Evolutionary conservation across 805 yeast genomes (phyloP).

Genomic region (Saturnispora halmiae): DNA sequence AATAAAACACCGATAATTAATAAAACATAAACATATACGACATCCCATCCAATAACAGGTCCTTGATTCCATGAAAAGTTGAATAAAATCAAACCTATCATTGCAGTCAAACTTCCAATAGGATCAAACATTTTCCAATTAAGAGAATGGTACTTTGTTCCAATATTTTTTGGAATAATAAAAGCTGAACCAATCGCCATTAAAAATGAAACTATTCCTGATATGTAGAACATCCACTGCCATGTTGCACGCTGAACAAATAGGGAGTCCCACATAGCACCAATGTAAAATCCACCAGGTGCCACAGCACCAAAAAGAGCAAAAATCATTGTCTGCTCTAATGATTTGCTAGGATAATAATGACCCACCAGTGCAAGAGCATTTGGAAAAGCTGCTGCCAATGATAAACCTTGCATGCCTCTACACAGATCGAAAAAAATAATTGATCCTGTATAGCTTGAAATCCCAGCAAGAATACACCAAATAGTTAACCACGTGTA

Average conservation of each 20-base stretch:
- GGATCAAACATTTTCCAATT: constrained; percentile 33
- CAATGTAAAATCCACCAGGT: constrained; percentile 52
- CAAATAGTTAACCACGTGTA: constrained; percentile 48
- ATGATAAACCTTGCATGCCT: constrained; percentile 58
- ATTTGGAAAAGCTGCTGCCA: constrained; percentile 51
- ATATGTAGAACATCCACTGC: constrained; percentile 52
- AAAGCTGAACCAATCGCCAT: constrained; percentile 29
- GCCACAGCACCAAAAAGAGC: constrained; percentile 52
- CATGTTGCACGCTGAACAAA: constrained; percentile 41
- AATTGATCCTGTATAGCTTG: constrained; percentile 40
- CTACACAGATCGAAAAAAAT: constrained; percentile 45
- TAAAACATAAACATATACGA: constrained; percentile 48
- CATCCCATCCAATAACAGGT: constrained; percentile 60
- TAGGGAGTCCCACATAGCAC: constrained; percentile 43
- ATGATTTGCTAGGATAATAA: constrained; percentile 35
- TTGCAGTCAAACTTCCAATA: constrained; percentile 48
- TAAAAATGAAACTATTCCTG: constrained; percentile 32
- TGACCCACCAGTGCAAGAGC: constrained; percentile 49
- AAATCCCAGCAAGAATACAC: constrained; percentile 52
- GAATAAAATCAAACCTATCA: constrained; percentile 50
- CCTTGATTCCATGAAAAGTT: constrained; percentile 72
- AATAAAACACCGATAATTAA: constrained; percentile 40
- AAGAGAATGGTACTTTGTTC: constrained; percentile 12
- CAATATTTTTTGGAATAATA: constrained; percentile 31
- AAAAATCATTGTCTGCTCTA: constrained; percentile 44